These are phyloP conservation scores for Thielaviopsis punctulata DNA, from an alignment of 2,329 filamentous ascomycete genomes.

Conservation along the genomic window DNA sequence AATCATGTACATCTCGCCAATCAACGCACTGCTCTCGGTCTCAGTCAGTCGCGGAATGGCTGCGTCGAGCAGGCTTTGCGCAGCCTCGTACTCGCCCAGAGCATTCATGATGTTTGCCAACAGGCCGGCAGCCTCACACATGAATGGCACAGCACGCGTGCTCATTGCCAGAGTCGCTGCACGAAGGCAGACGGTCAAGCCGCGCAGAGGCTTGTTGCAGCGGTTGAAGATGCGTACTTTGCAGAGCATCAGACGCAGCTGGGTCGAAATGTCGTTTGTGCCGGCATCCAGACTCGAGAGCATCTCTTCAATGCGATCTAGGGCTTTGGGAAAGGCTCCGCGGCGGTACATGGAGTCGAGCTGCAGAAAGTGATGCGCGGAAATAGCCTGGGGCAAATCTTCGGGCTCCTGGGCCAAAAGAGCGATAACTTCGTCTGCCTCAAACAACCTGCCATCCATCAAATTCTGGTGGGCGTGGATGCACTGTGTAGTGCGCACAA, in stretches of 20 bases:
- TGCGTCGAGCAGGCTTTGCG: constrained; percentile 44
- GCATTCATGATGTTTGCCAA: constrained; percentile 52
- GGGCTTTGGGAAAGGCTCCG: constrained; percentile 30
- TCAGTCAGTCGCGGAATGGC: constrained; percentile 65
- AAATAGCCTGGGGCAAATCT: constrained; percentile 34
- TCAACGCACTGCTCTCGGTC: constrained; percentile 42
- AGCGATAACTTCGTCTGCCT: constrained; percentile 47
- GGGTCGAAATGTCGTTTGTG: constrained; percentile 38
- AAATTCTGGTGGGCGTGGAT: neutral
- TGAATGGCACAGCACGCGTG: constrained; percentile 45
- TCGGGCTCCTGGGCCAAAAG: constrained; percentile 25
- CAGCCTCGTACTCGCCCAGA: constrained; percentile 52
- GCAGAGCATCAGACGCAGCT: constrained; percentile 52
- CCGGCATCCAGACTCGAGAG: constrained; percentile 27
- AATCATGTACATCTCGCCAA: constrained; percentile 48
- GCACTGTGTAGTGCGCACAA: neutral
- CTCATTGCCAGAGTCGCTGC: constrained; percentile 59
- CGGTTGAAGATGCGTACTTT: constrained; percentile 56
- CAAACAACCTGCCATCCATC: constrained; percentile 43
- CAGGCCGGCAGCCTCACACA: constrained; percentile 57
- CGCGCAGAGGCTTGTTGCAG: constrained; percentile 52
- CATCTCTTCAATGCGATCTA: constrained; percentile 29
- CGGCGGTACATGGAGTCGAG: constrained; percentile 33
- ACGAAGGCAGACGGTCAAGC: constrained; percentile 59
- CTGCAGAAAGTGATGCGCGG: constrained; percentile 33